Conservation (phyloP, 1,284 basidiomycete species). For the Trichosporon coremiiforme region DNA sequence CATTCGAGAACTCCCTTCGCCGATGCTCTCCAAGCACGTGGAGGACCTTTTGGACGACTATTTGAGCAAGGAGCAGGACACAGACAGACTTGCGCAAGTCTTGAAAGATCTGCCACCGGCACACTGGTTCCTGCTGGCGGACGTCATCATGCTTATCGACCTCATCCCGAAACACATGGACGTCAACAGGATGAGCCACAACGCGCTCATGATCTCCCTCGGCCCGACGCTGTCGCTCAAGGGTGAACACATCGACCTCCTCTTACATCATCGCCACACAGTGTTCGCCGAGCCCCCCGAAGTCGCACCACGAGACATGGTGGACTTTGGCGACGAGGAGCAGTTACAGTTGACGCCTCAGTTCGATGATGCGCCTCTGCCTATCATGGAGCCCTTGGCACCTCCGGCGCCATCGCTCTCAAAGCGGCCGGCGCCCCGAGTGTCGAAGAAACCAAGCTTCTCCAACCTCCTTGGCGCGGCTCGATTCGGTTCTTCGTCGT, state of each 20-base stretch:
- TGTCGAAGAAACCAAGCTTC: constrained; percentile 40
- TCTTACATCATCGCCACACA: constrained; percentile 39
- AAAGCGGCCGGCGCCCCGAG: constrained; percentile 34
- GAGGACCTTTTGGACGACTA: constrained; percentile 69
- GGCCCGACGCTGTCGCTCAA: constrained; percentile 51
- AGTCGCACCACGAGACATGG: constrained; percentile 38
- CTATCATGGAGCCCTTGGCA: constrained; percentile 21
- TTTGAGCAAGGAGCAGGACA: constrained; percentile 22
- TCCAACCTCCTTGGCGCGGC: constrained; percentile 34
- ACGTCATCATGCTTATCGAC: constrained; percentile 51
- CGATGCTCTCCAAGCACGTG: constrained; percentile 71
- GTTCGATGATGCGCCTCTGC: constrained; percentile 20
- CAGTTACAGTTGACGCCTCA: constrained; percentile 31
- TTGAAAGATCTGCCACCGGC: constrained; percentile 47
- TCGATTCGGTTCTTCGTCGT: constrained; percentile 19
- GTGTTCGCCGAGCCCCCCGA: constrained; percentile 45
- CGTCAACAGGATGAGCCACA: constrained; percentile 52
- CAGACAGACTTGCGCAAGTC: constrained; percentile 36
- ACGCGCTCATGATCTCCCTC: constrained; percentile 50
- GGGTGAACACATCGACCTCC: constrained; percentile 42
- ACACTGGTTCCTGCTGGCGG: constrained; percentile 56
- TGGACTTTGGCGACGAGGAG: constrained; percentile 47
- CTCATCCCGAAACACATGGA: constrained; percentile 45
- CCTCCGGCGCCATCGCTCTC: constrained; percentile 16
- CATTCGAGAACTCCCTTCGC: constrained; percentile 67